Conservation (phyloP, 805 yeast species). For the Cyberlindnera mycetangii region DNA sequence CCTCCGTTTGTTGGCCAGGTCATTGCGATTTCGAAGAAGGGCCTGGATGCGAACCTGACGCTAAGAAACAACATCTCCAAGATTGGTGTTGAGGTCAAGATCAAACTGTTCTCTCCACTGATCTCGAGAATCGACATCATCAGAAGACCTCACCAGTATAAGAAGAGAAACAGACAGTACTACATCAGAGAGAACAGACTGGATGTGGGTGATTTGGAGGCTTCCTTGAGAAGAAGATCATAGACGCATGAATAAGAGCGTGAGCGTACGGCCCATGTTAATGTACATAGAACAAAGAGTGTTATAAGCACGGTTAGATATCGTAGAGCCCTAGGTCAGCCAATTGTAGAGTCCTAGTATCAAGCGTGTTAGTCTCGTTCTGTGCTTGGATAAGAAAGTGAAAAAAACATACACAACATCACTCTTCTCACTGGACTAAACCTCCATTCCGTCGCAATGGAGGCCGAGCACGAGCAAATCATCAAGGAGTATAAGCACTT, state of each 20-base stretch:
- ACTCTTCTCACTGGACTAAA: not conserved
- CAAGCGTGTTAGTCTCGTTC: not conserved
- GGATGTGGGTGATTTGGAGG: conserved; percentile 72
- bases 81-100: conserved; percentile 80
- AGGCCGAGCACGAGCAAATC: conserved; percentile 7
- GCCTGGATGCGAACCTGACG: conserved; percentile 70
- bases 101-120: conserved; percentile 78
- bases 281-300: not conserved
- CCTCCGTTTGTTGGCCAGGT: conserved; percentile 76
- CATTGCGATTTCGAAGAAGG: conserved; percentile 69
- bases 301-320: no score
- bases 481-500: conserved; percentile 5
- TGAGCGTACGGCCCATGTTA: not conserved
- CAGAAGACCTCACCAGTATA: conserved; percentile 68
- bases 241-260: not conserved
- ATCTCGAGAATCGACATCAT: conserved; percentile 75
- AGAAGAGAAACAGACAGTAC: conserved; percentile 82
- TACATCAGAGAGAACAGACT: conserved; percentile 78
- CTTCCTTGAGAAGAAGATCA: conserved; percentile 32
- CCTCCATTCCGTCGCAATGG: not conserved
- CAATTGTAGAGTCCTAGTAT: not conserved
- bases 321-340: not conserved
- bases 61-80: conserved; percentile 79
- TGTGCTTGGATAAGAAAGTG: not conserved
- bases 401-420: not conserved